Evolutionary conservation across 192 early-diverging fungal genomes (phyloP), one percentile per base, ranked within the genome.

Genomic region (Linnemannia schmuckeri): DNA sequence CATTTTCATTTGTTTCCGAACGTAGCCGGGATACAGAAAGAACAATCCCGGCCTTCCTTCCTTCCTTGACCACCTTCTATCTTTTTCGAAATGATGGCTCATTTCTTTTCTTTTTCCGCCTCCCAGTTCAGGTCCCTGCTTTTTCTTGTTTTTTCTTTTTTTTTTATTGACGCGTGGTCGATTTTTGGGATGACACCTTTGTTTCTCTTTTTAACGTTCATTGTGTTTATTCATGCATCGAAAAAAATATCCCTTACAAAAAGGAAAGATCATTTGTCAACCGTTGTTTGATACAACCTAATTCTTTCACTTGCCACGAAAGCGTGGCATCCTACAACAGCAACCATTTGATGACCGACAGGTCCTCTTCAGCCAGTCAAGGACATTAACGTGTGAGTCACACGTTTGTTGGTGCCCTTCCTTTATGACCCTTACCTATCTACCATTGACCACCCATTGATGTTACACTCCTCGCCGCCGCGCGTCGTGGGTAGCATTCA

Each of bases 1-100:
- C 12, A 33, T 66, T 66, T 66, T 72, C 38, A 72, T 72, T 72
- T 72, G 38, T n/a, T 42, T 72, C 70, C 70, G 70, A 24, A 42
- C 12, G 27, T 35, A 66, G 30, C 61, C 61, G 61, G n/a, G 33
- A 15, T 30, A 52, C 49, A n/a, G 22, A 61, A 3, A 61, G 57
- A 61, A 61, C 57, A 61, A 27, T 61, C 57, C 27, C 57, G 24
- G 10, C 61, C 55, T 57, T n/a, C 55, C 22, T 57, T n/a, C 20
- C 52, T 54, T 54, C 52, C 52, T 54, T n/a, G 6, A 24, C 27
- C 9, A 15, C 12, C 61, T 66, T 66, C 30, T 33, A 15, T 33
- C 61, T 15, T 66, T 30, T 17, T 49, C 17, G 44, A 1, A 47
- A 42, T 42, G 17, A 46, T 33, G 41, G 27, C 27, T 33, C 27